Evolutionary conservation across 2,329 filamentous ascomycete species (phyloP).

Genomic region (Dothideomycetes sp.): DNA sequence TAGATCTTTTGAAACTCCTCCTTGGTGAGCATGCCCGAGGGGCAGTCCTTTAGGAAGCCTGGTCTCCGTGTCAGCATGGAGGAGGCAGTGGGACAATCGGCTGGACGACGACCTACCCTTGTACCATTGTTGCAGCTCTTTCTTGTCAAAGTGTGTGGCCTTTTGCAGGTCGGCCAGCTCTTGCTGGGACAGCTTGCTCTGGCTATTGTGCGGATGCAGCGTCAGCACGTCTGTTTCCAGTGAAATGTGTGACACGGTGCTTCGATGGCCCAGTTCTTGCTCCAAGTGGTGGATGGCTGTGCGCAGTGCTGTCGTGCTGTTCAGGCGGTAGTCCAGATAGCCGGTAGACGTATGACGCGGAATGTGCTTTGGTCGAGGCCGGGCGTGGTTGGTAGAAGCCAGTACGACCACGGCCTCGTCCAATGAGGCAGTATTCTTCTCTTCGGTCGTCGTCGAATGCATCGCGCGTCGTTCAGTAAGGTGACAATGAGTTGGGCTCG

Average conservation of each 20-base stretch:
- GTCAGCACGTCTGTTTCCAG: slow-evolving; percentile 25
- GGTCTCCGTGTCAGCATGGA: slow-evolving; percentile 17
- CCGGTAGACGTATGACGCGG: slow-evolving; percentile 23
- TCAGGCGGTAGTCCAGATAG: slow-evolving; percentile 25
- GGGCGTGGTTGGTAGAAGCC: slow-evolving; percentile 22
- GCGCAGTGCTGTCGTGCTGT: slow-evolving; percentile 25
- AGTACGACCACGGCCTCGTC: neutral
- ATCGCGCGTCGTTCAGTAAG: too few relatives aligned
- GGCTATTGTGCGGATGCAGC: slow-evolving; percentile 47
- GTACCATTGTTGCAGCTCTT: slow-evolving; percentile 99
- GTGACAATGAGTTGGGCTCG: too few relatives aligned
- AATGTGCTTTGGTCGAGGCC: slow-evolving; percentile 25
- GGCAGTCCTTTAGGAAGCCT: slow-evolving; percentile 98
- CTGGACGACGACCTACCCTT: slow-evolving; percentile 60
- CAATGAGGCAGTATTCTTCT: neutral
- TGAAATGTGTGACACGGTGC: slow-evolving; percentile 21
- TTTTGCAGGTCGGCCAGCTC: slow-evolving; percentile 93
- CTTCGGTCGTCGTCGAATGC: slow-evolving; percentile 1
- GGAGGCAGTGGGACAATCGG: neutral
- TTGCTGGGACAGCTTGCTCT: slow-evolving; percentile 95
- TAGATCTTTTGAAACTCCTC: slow-evolving; percentile 99
- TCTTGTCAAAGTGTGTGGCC: slow-evolving; percentile 98
- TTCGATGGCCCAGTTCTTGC: slow-evolving; percentile 23
- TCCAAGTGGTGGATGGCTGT: slow-evolving; percentile 26
- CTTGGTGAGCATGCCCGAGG: slow-evolving; percentile 91